These are phyloP conservation scores for Boletellus deceptivus DNA, from an alignment of 1,284 basidiomycete genomes.

Conservation along the genomic window DNA sequence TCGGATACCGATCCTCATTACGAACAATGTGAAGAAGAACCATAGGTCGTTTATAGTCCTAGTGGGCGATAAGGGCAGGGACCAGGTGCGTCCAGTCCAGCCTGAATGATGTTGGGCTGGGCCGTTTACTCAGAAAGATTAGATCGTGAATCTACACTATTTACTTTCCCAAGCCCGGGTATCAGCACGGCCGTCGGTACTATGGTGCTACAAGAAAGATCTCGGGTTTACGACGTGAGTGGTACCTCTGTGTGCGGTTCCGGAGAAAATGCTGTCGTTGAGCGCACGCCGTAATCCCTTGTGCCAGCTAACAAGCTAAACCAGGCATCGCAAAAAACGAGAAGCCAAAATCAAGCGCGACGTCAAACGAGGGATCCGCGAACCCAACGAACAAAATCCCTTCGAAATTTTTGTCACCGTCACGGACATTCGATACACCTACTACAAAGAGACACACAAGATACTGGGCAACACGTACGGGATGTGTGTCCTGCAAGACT, in stretches of 20 bases:
- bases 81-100: conserved; percentile 62
- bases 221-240: conserved; percentile 87
- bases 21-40: conserved; percentile 90
- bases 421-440: conserved; percentile 98
- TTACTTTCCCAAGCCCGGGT: conserved; percentile 88
- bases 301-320: not conserved
- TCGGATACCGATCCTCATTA: conserved; percentile 89
- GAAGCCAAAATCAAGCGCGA: conserved; percentile 95
- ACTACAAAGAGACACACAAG: conserved; percentile 94
- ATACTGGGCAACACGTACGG: conserved; percentile 97
- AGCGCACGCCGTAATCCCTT: not conserved
- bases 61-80: conserved; percentile 92
- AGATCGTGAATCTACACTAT: conserved; percentile 97
- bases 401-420: conserved; percentile 99
- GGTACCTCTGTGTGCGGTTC: not conserved
- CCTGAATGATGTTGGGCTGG: not conserved
- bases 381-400: conserved; percentile 93
- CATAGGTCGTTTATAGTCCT: conserved; percentile 96
- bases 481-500: conserved; percentile 97
- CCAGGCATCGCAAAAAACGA: conserved; percentile 92
- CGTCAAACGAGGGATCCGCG: conserved; percentile 89
- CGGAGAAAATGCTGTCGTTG: not conserved
- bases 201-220: conserved; percentile 99
- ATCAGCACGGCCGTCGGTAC: conserved; percentile 84
- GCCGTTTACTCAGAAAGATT: conserved; percentile 5